Evolutionary conservation across 176 grass and related monocot genomes (phyloP).

Genomic region (Rhynchospora breviuscula): DNA sequence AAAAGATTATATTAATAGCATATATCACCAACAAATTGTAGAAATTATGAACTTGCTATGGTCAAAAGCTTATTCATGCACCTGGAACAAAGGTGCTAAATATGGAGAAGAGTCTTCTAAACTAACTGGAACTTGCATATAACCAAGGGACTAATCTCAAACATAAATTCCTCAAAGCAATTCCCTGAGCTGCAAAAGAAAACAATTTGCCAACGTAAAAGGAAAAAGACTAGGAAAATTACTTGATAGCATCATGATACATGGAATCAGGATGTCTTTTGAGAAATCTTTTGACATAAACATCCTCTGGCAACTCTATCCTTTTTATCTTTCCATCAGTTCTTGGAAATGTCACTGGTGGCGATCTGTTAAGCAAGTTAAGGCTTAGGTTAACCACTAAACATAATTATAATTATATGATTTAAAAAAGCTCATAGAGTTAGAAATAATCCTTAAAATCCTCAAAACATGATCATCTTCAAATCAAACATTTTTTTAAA

Average conservation of each 20-base stretch:
- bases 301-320: slow-evolving; percentile 59
- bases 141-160: background rate
- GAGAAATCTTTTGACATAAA: slow-evolving; percentile 60
- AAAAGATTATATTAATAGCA: background rate
- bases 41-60: background rate
- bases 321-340: slow-evolving; percentile 50
- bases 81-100: background rate
- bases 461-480: background rate
- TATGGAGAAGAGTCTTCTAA: background rate
- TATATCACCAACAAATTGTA: background rate
- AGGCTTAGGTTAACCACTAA: background rate
- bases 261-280: slow-evolving; percentile 58
- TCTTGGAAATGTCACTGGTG: slow-evolving; percentile 58
- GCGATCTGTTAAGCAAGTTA: slow-evolving; percentile 42
- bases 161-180: background rate
- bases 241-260: slow-evolving; percentile 75
- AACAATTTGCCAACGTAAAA: background rate
- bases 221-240: background rate
- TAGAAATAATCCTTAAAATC: background rate
- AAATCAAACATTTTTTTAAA: background rate
- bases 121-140: background rate
- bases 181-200: background rate
- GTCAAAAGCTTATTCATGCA: background rate
- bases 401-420: background rate
- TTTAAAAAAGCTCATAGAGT: background rate